Percentiles rank a stretch among this genome's conserved stretches.
Evolutionary conservation across 2,329 filamentous ascomycete genomes (phyloP).

Genomic region (Trichoderma sp.): DNA sequence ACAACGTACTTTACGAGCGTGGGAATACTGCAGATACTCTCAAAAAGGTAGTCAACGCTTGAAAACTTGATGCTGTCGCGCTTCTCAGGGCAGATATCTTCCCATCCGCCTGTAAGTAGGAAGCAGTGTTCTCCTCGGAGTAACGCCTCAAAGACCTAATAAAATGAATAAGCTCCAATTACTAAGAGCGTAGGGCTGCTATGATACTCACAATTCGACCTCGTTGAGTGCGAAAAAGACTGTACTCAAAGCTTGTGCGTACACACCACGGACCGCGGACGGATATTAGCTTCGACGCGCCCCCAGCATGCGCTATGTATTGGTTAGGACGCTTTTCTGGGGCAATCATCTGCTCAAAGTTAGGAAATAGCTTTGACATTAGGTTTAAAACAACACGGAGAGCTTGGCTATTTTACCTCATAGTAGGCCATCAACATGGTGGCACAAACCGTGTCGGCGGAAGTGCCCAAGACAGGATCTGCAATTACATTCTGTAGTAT

Average conservation of each 20-base stretch:
- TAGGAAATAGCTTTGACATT: not conserved
- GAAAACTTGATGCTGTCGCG: not conserved
- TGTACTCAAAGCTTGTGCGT: not conserved
- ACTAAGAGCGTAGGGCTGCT: not conserved
- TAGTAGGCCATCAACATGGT: conserved; percentile 2
- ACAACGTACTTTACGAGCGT: not conserved
- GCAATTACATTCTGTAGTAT: not conserved
- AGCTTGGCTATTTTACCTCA: not conserved
- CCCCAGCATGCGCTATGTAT: not conserved
- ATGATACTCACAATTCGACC: not conserved
- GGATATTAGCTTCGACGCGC: not conserved
- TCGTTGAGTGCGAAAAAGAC: not conserved
- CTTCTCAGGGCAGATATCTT: not conserved
- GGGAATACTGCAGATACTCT: not conserved
- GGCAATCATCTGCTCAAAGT: not conserved
- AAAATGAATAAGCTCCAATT: not conserved
- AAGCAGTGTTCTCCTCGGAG: not conserved
- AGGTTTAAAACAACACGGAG: not conserved
- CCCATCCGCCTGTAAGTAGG: not conserved
- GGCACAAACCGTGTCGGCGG: not conserved
- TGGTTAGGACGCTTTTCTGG: not conserved
- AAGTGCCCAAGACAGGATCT: not conserved
- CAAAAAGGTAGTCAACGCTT: not conserved
- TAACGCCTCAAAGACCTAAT: not conserved
- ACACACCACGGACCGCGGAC: not conserved